Evolutionary conservation across 2,329 filamentous ascomycete genomes (phyloP), one percentile per base, ranked within the genome.

Genomic region (Fusarium aywerte): DNA sequence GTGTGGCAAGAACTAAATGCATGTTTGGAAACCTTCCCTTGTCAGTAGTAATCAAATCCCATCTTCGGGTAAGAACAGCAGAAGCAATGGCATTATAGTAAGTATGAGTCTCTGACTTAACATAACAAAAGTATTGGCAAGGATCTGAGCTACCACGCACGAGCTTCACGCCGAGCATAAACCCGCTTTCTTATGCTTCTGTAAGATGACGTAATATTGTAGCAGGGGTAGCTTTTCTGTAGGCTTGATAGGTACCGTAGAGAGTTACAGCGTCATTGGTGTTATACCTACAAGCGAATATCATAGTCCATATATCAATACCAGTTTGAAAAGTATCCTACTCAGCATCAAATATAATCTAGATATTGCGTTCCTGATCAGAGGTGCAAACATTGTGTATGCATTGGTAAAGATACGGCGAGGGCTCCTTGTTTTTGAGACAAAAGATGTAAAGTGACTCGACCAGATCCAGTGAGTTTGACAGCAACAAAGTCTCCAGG

Each of bases 271-370:
- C 82, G 40, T 85, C 85, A 16, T 70, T 90, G 0, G 77, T 85
- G 80, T 96, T 96, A 81, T 92, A 93, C 74, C 85, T 87, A 71
- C 87, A 85, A 82, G 93, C 91, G 68, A 92, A 90, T 15, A 84
- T 80, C 50, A 95, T 79, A 4, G 89, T 92, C 90, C 93, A 95
- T 67, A 87, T 85, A 76, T 95, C 90, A 65, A 96, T 95, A 7
- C 92, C 92, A 7, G 85, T 81, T 79, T 96, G 92, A 25, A 95
- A 85, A 50, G 86, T 84, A 57, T 90, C 88, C 76, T 96, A 92
- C 78, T 97, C 94, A 2, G 93, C 93, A 67, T 96, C 92, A 64
- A 96, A 92, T 2, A 96, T 85, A 1, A 97, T 83, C 4, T 87
- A 85, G 4, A 97, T 87, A n/a, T 89, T 87, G 47, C 89, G 88